phyloP scores from a whole-genome alignment of 2,329 filamentous ascomycete genomes.

The Trichoderma atrobrunneum region DNA sequence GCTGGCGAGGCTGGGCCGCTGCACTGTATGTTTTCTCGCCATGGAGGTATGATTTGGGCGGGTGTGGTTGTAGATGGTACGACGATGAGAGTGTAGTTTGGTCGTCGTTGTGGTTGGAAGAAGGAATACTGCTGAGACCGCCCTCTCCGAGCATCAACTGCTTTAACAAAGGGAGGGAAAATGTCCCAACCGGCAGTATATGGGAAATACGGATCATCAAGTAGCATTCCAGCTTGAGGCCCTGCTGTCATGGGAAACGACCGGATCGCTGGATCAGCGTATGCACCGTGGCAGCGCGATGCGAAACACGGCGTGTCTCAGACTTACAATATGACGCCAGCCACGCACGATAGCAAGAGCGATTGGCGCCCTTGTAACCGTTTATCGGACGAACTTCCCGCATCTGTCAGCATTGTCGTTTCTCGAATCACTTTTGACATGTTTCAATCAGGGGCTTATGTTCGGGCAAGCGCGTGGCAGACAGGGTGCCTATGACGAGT shows the following conservation, averaged over 20 bases:
- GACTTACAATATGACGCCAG: slow-evolving; percentile 14
- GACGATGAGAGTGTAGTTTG: neutral
- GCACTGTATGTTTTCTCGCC: neutral
- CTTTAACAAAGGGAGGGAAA: neutral
- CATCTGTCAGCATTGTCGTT: slow-evolving; percentile 5
- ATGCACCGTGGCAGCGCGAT: neutral
- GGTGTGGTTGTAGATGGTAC: neutral
- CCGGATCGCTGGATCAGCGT: neutral
- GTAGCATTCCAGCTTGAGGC: neutral
- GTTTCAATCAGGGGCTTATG: slow-evolving; percentile 9
- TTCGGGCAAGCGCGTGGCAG: slow-evolving; percentile 8
- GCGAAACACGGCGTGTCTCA: slow-evolving; percentile 18
- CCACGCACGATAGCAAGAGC: neutral
- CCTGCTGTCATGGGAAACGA: neutral
- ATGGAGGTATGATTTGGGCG: neutral
- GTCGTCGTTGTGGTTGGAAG: neutral
- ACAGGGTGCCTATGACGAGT: neutral
- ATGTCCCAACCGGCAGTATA: neutral
- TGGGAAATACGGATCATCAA: neutral
- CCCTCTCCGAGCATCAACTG: neutral
- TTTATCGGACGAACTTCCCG: neutral
- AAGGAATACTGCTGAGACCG: neutral
- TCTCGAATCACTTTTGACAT: neutral
- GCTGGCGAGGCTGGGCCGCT: neutral
- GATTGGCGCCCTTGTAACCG: neutral